phyloP scores from a whole-genome alignment of 441 rosid genomes.

The Corymbia calophylla region DNA sequence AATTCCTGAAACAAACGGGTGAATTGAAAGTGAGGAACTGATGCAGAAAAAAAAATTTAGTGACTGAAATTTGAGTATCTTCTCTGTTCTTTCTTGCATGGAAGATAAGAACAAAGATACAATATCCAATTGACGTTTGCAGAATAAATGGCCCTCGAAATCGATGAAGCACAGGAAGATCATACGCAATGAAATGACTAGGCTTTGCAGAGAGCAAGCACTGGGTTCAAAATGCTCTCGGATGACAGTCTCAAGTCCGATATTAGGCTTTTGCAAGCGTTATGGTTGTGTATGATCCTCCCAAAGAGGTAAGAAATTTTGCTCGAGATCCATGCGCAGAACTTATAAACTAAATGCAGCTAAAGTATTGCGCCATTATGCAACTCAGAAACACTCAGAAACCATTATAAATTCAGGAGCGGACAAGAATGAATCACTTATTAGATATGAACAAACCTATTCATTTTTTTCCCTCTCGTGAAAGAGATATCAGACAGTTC shows the following conservation, averaged over 20 bases:
- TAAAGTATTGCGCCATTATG: not conserved
- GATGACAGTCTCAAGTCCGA: not conserved
- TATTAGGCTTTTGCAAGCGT: not conserved
- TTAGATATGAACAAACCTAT: not conserved
- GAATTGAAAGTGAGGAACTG: not conserved
- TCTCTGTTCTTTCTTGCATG: not conserved
- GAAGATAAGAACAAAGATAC: not conserved
- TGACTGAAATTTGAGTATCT: not conserved
- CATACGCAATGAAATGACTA: not conserved
- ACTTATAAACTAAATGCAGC: not conserved
- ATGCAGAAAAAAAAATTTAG: not conserved
- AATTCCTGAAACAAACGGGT: constrained; percentile 41
- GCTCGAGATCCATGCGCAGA: not conserved
- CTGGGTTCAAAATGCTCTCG: not conserved
- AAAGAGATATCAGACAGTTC: not conserved
- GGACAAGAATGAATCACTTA: not conserved
- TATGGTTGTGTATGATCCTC: not conserved
- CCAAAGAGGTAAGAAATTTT: not conserved
- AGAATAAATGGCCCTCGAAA: not conserved
- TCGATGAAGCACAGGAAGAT: not conserved
- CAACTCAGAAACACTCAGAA: not conserved
- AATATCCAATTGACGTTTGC: not conserved
- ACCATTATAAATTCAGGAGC: not conserved
- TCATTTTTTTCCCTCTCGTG: not conserved
- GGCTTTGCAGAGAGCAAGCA: not conserved